Percentiles rank a stretch among this genome's conserved stretches.
These are phyloP conservation scores for Neurospora sp. DNA, from an alignment of 495 filamentous ascomycete species.

Conservation along the genomic window DNA sequence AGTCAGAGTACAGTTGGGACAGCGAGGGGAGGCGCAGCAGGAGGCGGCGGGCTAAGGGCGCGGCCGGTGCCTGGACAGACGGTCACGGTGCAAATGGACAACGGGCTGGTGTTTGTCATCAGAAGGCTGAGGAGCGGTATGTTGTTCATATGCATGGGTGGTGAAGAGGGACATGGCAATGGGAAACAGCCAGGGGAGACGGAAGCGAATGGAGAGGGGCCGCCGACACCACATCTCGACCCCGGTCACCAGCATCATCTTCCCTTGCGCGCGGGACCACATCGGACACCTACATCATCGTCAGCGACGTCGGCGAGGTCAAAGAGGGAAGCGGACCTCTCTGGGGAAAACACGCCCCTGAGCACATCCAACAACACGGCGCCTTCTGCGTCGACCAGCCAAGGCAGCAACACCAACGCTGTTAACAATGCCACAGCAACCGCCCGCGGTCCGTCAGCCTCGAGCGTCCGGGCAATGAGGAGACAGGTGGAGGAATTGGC, in stretches of 20 bases:
- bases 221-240: background rate
- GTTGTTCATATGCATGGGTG: conserved; percentile 44
- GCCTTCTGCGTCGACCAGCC: conserved; percentile 17
- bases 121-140: conserved; percentile 38
- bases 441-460: conserved; percentile 14
- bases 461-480: conserved; percentile 27
- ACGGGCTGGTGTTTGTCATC: conserved; percentile 34
- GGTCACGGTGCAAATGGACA: conserved; percentile 40
- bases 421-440: conserved; percentile 2
- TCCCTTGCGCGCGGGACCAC: conserved; percentile 20
- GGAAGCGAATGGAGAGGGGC: background rate
- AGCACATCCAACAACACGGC: background rate
- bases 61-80: conserved; percentile 2
- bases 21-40: background rate
- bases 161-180: conserved; percentile 5
- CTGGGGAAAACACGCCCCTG: background rate
- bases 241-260: background rate
- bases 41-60: background rate
- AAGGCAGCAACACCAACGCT: conserved; percentile 3
- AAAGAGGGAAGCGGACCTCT: background rate
- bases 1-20: background rate
- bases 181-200: background rate
- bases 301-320: conserved; percentile 4
- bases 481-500: conserved; percentile 39
- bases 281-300: conserved; percentile 25